These are phyloP conservation scores for Begonia loranthoides DNA, from an alignment of 306 rosid genomes.

Conservation along the genomic window DNA sequence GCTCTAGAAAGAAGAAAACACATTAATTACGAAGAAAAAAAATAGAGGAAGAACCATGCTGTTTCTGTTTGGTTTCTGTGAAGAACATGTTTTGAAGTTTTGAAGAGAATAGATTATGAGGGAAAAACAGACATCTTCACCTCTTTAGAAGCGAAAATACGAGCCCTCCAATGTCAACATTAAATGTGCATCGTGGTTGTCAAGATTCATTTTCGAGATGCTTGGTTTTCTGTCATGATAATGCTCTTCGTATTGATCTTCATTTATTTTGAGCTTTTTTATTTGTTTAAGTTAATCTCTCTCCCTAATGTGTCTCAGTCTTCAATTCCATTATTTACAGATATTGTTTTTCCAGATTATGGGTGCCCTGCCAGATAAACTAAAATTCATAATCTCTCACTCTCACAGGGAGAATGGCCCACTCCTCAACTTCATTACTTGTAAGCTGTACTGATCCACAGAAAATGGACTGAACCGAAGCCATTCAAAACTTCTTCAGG, in stretches of 20 bases:
- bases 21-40: constrained; percentile 3
- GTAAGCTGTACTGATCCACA: too few species aligned
- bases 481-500: too few species aligned
- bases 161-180: constrained; percentile 46
- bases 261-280: background rate
- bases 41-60: constrained; percentile 13
- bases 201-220: constrained; percentile 54
- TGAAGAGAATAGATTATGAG: constrained; percentile 25
- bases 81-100: constrained; percentile 10
- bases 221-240: background rate
- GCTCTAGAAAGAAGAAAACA: constrained; percentile 13
- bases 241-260: background rate
- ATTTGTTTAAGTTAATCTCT: background rate
- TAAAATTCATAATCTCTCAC: too few species aligned
- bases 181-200: constrained; percentile 49
- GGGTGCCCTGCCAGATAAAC: too few species aligned
- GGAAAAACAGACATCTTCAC: constrained; percentile 80
- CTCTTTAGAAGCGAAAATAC: constrained; percentile 43
- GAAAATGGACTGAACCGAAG: too few species aligned
- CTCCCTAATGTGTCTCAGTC: background rate
- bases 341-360: too few species aligned
- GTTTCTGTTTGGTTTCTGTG: constrained; percentile 18
- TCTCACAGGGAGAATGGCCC: too few species aligned
- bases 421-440: too few species aligned
- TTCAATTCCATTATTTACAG: too few species aligned